Evolutionary conservation across 129 eudicot genomes (phyloP).

Genomic region (Solidago caesia): DNA sequence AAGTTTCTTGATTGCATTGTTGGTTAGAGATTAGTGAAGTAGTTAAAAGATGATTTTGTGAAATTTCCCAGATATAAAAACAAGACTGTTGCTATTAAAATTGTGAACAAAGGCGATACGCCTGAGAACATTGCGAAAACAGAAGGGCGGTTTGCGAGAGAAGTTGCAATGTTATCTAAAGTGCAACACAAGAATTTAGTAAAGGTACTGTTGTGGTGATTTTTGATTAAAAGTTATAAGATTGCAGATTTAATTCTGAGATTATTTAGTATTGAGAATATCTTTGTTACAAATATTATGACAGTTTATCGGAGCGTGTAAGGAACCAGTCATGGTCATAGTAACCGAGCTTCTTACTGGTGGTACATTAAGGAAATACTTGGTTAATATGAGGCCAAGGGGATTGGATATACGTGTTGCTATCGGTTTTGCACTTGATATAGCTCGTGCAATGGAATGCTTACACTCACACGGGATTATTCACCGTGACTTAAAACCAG

Average conservation of each 20-base stretch:
- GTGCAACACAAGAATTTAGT: constrained; percentile 92
- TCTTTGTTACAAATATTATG: background rate
- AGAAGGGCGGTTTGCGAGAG: constrained; percentile 74
- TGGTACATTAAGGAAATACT: constrained; percentile 83
- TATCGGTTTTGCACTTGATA: constrained; percentile 82
- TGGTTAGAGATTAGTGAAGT: constrained; percentile 1
- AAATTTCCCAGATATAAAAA: constrained; percentile 63
- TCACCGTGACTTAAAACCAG: constrained; percentile 93
- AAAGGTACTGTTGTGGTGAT: constrained; percentile 47
- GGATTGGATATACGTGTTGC: constrained; percentile 73
- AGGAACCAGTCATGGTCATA: constrained; percentile 81
- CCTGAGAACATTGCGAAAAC: constrained; percentile 73
- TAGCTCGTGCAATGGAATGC: constrained; percentile 98
- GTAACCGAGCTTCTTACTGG: constrained; percentile 88
- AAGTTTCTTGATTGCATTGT: constrained; percentile 5
- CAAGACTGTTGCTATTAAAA: constrained; percentile 85
- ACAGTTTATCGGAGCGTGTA: constrained; percentile 94
- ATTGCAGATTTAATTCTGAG: background rate
- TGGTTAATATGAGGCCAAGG: constrained; percentile 73
- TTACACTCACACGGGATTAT: constrained; percentile 91
- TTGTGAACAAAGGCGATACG: constrained; percentile 80
- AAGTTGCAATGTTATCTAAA: constrained; percentile 89
- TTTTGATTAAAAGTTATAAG: background rate
- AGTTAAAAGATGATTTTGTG: constrained; percentile 21
- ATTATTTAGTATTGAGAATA: background rate